Conservation (phyloP, 2,329 filamentous ascomycete genomes). For the Aspergillus caelatus region DNA sequence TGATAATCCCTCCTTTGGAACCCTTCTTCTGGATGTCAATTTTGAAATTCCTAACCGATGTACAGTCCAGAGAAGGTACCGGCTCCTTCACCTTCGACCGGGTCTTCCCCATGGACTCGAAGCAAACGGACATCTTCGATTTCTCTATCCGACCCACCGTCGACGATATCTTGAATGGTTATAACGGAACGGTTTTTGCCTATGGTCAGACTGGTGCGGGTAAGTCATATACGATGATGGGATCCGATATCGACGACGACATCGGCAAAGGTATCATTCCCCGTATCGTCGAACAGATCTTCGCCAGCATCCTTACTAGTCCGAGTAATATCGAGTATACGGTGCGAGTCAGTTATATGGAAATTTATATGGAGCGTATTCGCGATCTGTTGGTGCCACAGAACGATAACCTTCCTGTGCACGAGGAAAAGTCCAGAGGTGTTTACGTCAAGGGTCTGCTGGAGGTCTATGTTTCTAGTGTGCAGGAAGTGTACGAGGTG, state of each 20-base stretch:
- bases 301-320: conserved; percentile 89
- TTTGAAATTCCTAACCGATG: conserved; percentile 20
- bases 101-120: conserved; percentile 91
- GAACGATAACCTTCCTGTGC: conserved; percentile 95
- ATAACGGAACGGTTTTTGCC: conserved; percentile 98
- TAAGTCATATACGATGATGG: conserved; percentile 99
- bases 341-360: conserved; percentile 98
- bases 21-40: not conserved
- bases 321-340: conserved; percentile 96
- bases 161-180: conserved; percentile 97
- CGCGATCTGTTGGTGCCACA: conserved; percentile 88
- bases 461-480: conserved; percentile 93
- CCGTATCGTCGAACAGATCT: conserved; percentile 96
- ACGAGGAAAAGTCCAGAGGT: conserved; percentile 94
- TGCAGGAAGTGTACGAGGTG: conserved; percentile 94
- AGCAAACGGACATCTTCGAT: conserved; percentile 93
- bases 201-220: conserved; percentile 98
- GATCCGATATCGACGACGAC: conserved; percentile 88
- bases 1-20: no score
- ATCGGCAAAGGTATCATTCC: conserved; percentile 91
- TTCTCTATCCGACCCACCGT: conserved; percentile 96
- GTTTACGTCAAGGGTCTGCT: conserved; percentile 95
- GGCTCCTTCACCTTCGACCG: conserved; percentile 96
- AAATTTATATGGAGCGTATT: conserved; percentile 99
- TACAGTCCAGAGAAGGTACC: conserved; percentile 77